Percentiles rank a stretch among this genome's conserved stretches.
Conservation (phyloP, 768 basidiomycete genomes). For the Nidularia pulvinata region DNA sequence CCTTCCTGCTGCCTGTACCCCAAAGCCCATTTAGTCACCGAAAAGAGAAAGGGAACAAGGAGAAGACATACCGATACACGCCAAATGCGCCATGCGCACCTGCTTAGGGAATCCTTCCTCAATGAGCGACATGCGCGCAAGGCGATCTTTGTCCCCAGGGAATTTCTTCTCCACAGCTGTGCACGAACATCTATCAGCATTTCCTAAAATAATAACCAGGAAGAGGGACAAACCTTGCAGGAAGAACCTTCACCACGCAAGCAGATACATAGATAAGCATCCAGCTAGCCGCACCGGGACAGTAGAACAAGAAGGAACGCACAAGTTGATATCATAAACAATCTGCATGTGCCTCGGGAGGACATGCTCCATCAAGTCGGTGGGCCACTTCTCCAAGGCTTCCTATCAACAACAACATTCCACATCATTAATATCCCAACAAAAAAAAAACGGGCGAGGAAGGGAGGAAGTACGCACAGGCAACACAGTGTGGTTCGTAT, state of each 20-base stretch:
- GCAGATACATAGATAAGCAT: no score
- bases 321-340: conserved; percentile 78
- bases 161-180: conserved; percentile 85
- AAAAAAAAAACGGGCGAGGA: neutral
- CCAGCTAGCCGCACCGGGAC: no score
- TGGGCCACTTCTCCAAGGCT: conserved; percentile 91
- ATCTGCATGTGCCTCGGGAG: conserved; percentile 92
- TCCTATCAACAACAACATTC: conserved; percentile 61
- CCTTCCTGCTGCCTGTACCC: conserved; percentile 65
- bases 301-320: conserved; percentile 21
- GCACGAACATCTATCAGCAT: neutral
- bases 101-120: conserved; percentile 90
- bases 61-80: conserved; percentile 64
- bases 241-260: conserved; percentile 70
- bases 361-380: conserved; percentile 82
- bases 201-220: neutral
- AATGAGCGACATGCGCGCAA: conserved; percentile 89
- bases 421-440: no score
- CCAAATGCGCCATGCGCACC: conserved; percentile 90
- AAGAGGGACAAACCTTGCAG: conserved; percentile 52
- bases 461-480: conserved; percentile 50
- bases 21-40: neutral
- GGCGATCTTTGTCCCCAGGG: conserved; percentile 82
- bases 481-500: conserved; percentile 94
- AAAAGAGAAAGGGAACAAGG: conserved; percentile 7